Evolutionary conservation across 164 flowering plant species (phyloP), one percentile per base, ranked within the genome.

Genomic region (Aristolochia fimbriata): DNA sequence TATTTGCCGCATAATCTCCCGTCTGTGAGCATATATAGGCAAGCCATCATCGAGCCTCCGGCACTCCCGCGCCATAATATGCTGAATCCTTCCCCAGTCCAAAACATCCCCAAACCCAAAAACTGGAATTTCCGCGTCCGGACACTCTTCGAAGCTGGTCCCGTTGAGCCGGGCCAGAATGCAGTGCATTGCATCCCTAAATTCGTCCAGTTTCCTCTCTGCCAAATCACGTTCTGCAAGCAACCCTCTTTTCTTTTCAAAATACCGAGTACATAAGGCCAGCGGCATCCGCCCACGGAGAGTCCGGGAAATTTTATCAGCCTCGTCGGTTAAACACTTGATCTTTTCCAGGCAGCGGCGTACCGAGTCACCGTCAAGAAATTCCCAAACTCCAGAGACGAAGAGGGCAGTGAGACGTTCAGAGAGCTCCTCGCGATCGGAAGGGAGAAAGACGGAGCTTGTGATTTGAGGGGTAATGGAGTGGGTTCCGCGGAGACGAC

Each of bases 31-130:
- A 64, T 84, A 87, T 55, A 91, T 80, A 0, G 96, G 96, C 69
- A 91, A 67, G 4, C 91, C 86, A 37, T 71, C 93, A 8, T 80
- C 82, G 22, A 91, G 74, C 70, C 99, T 60, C 55, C 76, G 65
- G 47, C 83, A 69, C 66, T 93, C 97, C 66, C 97, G 63, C 70
- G 54, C 37, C 50, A 91, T 71, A 55, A 83, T 21, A 25, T 55
- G 45, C 65, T 80, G 74, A 63, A 88, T 68, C 61, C 62, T 74
- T 15, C 58, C 47, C 95, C 91, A 86, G 62, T 80, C 66, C 37
- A 66, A 56, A 14, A 63, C 70, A 9, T 69, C 74, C 9, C 30
- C 51, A 23, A 77, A 69, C 58, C 53, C 51, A 56, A 85, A 73
- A 27, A 76, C 65, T 31, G 59, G 65, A 23, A 65, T 62, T 31